These are phyloP conservation scores for Colletotrichum agaves DNA, from an alignment of 2,329 filamentous ascomycete genomes.

Conservation along the genomic window DNA sequence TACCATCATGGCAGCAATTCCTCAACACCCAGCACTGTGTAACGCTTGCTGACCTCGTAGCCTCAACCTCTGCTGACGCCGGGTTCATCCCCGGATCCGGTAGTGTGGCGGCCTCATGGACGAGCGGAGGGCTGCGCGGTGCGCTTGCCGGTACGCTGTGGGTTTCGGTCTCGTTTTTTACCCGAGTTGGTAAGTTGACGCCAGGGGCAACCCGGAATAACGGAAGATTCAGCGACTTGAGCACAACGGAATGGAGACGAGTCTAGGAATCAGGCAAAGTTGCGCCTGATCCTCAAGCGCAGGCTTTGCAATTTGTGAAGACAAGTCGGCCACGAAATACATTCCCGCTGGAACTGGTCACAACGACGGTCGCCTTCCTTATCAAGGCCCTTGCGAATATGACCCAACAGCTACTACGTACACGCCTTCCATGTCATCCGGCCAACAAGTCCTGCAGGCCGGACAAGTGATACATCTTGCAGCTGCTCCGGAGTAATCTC, in stretches of 20 bases:
- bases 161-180: constrained; percentile 1
- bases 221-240: constrained; percentile 1
- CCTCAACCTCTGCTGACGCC: constrained; percentile 10
- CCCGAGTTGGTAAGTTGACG: constrained; percentile 1
- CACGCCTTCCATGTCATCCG: neutral
- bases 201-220: constrained; percentile 16
- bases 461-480: neutral
- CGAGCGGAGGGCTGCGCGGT: constrained; percentile 26
- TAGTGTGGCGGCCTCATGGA: constrained; percentile 29
- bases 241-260: neutral
- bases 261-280: neutral
- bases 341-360: neutral
- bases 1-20: neutral
- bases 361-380: neutral
- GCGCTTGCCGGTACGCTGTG: neutral
- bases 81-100: constrained; percentile 20
- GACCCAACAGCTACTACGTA: neutral
- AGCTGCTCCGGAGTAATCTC: neutral
- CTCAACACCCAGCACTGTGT: constrained; percentile 8
- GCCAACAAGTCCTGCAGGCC: neutral
- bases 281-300: neutral
- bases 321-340: neutral
- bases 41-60: neutral
- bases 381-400: neutral
- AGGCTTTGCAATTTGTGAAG: neutral